Evolutionary conservation across 2,329 filamentous ascomycete genomes (phyloP), one percentile per base, ranked within the genome.

Genomic region (Gaeumannomyces sp.): DNA sequence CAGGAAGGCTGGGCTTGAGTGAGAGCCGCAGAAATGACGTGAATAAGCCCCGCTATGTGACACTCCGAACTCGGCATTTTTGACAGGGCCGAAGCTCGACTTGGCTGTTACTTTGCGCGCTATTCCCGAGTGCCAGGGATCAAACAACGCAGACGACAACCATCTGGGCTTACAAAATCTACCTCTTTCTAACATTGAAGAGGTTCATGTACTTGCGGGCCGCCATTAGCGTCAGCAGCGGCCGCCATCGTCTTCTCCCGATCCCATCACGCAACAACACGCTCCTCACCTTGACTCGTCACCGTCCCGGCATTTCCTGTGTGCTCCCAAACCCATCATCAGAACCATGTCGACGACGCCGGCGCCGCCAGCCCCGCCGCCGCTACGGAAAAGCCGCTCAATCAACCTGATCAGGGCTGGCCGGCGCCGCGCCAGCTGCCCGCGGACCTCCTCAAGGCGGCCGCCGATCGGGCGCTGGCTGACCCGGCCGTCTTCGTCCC

Each of bases 361-460:
- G 27, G 16, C 29, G 4, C 53, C 53, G 25, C 11, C 53, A n/a
- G 53, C 19, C 3, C 13, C 27, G 6, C 61, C 16, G 61, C 53
- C 29, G 29, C n/a, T 10, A 59, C n/a, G 14, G 61, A 35, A 25
- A 75, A 78, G 65, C 76, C 75, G 35, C 77, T 77, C 27, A n/a
- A 89, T 90, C 72, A 89, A 90, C 71, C 79, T 90, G 65, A 78
- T 89, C 64, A 81, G 85, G 89, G 90, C 70, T 92, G 89, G 88
- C 90, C 90, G 0, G 81, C 80, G 1, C 77, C 80, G 0, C 69
- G 73, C 25, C 83, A 95, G 8, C 82, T 96, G 13, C 91, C 92
- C 8, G 83, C 84, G 2, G 74, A 80, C 5, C 79, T 87, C 19
- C 81, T 96, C 65, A 80, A 84, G 50, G 76, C 78, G 33, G 89